phyloP scores from a whole-genome alignment of 2,329 filamentous ascomycete species.

The Albophoma yamanashiensis region DNA sequence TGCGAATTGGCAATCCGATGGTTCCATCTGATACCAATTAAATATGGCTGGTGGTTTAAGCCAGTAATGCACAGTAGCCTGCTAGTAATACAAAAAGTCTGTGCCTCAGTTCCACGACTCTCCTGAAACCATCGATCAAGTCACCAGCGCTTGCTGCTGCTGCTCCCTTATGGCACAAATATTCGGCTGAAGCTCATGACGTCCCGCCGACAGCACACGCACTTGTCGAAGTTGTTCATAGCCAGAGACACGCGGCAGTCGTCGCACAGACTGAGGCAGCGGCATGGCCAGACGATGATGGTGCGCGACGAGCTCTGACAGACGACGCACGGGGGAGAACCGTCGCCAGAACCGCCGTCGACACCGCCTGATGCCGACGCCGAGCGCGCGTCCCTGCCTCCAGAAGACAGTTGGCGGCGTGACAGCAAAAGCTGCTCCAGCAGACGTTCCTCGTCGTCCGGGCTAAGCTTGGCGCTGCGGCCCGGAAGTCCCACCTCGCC shows the following conservation, averaged over 20 bases:
- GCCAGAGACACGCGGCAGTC: constrained; percentile 89
- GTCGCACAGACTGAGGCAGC: constrained; percentile 88
- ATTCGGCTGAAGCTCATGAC: constrained; percentile 84
- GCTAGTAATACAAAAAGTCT: not conserved
- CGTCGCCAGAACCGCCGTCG: constrained; percentile 59
- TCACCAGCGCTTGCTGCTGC: not conserved
- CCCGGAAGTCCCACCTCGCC: constrained; percentile 6
- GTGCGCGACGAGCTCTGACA: constrained; percentile 81
- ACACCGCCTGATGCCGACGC: constrained; percentile 41
- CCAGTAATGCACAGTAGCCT: not conserved
- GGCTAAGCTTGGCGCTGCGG: constrained; percentile 31
- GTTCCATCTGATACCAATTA: not conserved
- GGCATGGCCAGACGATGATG: constrained; percentile 92
- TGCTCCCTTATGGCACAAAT: constrained; percentile 55
- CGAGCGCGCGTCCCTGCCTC: constrained; percentile 17
- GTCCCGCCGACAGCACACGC: constrained; percentile 84
- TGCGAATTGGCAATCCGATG: not conserved
- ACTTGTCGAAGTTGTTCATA: constrained; percentile 95
- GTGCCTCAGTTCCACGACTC: not conserved
- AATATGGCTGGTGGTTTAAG: not conserved
- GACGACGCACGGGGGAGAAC: constrained; percentile 80
- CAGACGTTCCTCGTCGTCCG: constrained; percentile 48
- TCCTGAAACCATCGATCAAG: not conserved
- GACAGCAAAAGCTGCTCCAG: constrained; percentile 51
- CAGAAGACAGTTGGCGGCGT: constrained; percentile 24